Evolutionary conservation across 495 filamentous ascomycete genomes (phyloP), one percentile per base, ranked within the genome.

Genomic region (Penicillium samsonianum): DNA sequence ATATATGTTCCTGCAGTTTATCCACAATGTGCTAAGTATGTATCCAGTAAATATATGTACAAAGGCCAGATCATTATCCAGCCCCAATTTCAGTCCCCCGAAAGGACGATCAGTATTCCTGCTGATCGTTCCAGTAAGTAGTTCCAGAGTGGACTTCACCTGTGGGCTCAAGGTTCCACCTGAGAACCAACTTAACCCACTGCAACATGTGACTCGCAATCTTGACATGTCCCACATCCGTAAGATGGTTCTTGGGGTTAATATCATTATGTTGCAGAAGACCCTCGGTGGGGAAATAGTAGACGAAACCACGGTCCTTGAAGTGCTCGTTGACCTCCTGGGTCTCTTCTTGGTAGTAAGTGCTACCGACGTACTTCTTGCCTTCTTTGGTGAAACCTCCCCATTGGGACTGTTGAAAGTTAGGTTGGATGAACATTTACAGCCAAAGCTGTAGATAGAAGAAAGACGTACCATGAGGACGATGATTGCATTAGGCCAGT

Each of bases 201-300:
- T 86, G 81, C 65, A 83, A 80, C 47, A 89, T 58, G 58, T 88
- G 84, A 59, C 84, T 87, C 3, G 86, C 84, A 2, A 89, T 68
- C 60, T 89, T 89, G 65, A 89, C 77, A 49, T 87, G 83, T 0
- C 87, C 85, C 11, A 87, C 80, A 59, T 89, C 85, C 0, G 85
- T 88, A 0, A 83, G 85, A 56, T 90, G 86, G 59, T 74, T 85
- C 63, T 75, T 73, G 12, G 85, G 87, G 5, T 74, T 81, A 51
- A 87, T 85, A 61, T 88, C 86, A 54, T 88, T 88, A 60, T 90
- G 85, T 62, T 88, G 84, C 59, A 90, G 57, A 30, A 88, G 84
- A 3, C 86, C 87, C 16, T 75, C 82, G 3, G 84, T 88, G 65
- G 86, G 82, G 67, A 89, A 89, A 60, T 85, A 85, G 69, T 87